These are phyloP conservation scores for Fusarium sp. DNA, from an alignment of 2,329 filamentous ascomycete species.

Conservation along the genomic window DNA sequence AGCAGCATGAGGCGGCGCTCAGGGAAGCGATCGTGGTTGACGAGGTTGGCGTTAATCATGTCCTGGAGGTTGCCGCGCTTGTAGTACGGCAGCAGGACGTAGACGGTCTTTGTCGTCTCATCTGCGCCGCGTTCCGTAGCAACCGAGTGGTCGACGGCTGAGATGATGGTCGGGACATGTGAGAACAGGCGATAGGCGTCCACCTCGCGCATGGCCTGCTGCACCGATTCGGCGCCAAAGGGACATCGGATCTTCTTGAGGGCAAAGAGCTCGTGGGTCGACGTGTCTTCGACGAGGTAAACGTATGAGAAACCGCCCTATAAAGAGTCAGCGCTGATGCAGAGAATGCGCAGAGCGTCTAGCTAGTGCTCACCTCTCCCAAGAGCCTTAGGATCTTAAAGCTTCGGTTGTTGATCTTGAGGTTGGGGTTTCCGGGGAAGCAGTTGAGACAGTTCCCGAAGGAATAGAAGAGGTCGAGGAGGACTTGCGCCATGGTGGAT, in stretches of 20 bases:
- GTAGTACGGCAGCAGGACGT: slow-evolving; percentile 96
- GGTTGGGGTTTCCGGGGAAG: slow-evolving; percentile 91
- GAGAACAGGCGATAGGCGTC: slow-evolving; percentile 95
- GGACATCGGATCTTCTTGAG: slow-evolving; percentile 99
- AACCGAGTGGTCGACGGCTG: slow-evolving; percentile 84
- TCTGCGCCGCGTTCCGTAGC: slow-evolving; percentile 76
- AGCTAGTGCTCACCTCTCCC: slow-evolving; percentile 78
- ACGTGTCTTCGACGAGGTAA: slow-evolving; percentile 95
- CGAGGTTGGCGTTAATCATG: slow-evolving; percentile 97
- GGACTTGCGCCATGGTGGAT: slow-evolving; percentile 78
- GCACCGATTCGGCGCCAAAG: slow-evolving; percentile 95
- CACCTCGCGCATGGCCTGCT: slow-evolving; percentile 95
- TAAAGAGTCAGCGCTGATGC: slow-evolving; percentile 5
- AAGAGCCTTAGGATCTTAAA: slow-evolving; percentile 96
- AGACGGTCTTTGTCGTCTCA: slow-evolving; percentile 86
- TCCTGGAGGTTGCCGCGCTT: slow-evolving; percentile 95
- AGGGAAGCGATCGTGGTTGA: slow-evolving; percentile 92
- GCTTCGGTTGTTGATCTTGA: slow-evolving; percentile 93
- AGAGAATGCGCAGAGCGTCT: not conserved
- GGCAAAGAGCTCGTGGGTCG: slow-evolving; percentile 85
- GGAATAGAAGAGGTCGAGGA: slow-evolving; percentile 90
- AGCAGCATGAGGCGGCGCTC: slow-evolving; percentile 89
- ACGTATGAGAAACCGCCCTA: slow-evolving; percentile 98
- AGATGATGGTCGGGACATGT: slow-evolving; percentile 86
- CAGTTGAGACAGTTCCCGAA: slow-evolving; percentile 96